Evolutionary conservation across 2,329 filamentous ascomycete genomes (phyloP).

Genomic region (Pyrenophora tritici-repentis): DNA sequence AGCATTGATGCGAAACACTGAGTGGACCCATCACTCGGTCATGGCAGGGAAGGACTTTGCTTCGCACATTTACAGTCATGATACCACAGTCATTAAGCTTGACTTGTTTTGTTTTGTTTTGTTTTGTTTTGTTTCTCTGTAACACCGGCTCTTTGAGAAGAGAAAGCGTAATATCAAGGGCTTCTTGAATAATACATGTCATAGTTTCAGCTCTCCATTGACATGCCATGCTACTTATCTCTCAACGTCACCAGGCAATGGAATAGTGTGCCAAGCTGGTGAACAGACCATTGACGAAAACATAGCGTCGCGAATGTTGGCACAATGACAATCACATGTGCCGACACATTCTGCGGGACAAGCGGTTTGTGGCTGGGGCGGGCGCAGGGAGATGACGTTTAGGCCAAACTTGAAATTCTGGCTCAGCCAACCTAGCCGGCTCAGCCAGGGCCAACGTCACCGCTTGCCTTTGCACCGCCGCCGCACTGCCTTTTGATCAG

Average conservation of each 20-base stretch:
- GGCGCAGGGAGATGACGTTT: slow-evolving; percentile 11
- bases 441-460: slow-evolving; percentile 11
- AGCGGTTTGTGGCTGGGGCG: slow-evolving; percentile 2
- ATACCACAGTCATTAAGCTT: slow-evolving; percentile 12
- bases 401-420: slow-evolving; percentile 15
- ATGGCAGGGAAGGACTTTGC: not conserved
- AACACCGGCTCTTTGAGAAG: not conserved
- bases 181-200: too few species aligned
- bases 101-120: not conserved
- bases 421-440: not conserved
- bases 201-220: too few species aligned
- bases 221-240: not conserved
- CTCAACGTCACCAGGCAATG: too few species aligned
- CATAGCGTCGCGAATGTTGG: too few species aligned
- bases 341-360: not conserved
- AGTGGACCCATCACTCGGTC: not conserved
- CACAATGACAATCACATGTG: too few species aligned
- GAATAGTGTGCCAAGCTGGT: too few species aligned
- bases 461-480: slow-evolving; percentile 1
- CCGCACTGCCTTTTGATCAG: not conserved
- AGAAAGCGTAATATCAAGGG: not conserved
- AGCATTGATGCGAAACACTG: not conserved
- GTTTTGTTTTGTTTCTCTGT: not conserved
- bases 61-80: slow-evolving; percentile 3
- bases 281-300: too few species aligned